phyloP scores from a whole-genome alignment of 768 basidiomycete species.

The Pluteus cervinus region DNA sequence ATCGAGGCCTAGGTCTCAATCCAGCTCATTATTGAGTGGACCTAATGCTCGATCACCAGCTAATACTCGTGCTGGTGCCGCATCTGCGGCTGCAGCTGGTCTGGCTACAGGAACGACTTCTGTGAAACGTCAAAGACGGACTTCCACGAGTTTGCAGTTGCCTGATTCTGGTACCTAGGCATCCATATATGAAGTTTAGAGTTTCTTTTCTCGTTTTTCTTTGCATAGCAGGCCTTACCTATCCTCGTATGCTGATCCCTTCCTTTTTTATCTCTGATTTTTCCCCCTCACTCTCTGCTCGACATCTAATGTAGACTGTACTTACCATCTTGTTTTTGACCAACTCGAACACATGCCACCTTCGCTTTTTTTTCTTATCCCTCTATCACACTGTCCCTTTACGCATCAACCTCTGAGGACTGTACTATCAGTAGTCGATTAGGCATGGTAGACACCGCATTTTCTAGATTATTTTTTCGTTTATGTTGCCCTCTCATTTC shows the following conservation, averaged over 20 bases:
- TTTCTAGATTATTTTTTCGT: conserved; percentile 25
- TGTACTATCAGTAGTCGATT: conserved; percentile 4
- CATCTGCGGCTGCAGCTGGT: conserved; percentile 20
- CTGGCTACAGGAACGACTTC: conserved; percentile 31
- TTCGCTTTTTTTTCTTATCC: conserved; percentile 7
- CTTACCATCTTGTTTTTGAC: too few relatives aligned
- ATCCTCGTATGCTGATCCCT: too few relatives aligned
- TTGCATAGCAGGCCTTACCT: too few relatives aligned
- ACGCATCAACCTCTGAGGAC: not conserved
- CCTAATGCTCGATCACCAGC: conserved; percentile 24
- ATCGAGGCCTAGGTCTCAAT: conserved; percentile 69
- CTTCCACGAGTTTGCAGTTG: conserved; percentile 50
- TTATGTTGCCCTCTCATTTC: conserved; percentile 10
- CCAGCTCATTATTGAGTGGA: conserved; percentile 44
- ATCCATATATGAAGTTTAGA: conserved; percentile 4
- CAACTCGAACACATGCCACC: too few relatives aligned
- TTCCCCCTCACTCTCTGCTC: too few relatives aligned
- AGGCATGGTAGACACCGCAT: conserved; percentile 13
- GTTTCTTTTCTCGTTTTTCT: conserved; percentile 13
- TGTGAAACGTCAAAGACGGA: conserved; percentile 80
- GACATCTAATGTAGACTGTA: too few relatives aligned
- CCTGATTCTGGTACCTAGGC: conserved; percentile 27
- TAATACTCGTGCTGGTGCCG: conserved; percentile 14
- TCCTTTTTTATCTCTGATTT: too few relatives aligned
- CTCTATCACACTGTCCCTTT: not conserved